Conservation (phyloP, 768 basidiomycete species). For the Termitomyces bulborhizus region DNA sequence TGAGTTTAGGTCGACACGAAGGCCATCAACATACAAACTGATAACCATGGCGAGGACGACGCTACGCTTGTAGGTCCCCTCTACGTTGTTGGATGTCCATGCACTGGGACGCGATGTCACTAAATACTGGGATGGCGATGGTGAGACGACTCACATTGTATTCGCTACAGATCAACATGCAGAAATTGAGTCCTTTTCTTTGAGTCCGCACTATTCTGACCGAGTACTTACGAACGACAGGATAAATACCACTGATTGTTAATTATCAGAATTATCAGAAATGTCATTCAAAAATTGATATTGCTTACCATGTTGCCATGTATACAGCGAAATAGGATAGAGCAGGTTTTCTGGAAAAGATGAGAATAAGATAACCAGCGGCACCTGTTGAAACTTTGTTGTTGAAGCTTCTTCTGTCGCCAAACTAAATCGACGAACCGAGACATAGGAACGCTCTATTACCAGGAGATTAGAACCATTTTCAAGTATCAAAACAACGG, state of each 20-base stretch:
- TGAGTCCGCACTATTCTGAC: not conserved
- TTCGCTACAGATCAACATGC: slow-evolving; percentile 37
- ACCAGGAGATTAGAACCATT: not conserved
- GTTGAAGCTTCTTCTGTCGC: not conserved
- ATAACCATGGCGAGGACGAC: slow-evolving; percentile 68
- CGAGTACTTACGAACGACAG: slow-evolving; percentile 51
- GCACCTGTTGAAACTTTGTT: slow-evolving; percentile 27
- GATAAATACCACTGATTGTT: slow-evolving; percentile 61
- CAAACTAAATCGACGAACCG: slow-evolving; percentile 22
- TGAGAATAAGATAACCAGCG: slow-evolving; percentile 66
- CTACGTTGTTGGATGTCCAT: slow-evolving; percentile 65
- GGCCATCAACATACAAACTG: slow-evolving; percentile 38
- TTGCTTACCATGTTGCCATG: slow-evolving; percentile 56
- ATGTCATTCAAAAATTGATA: not conserved
- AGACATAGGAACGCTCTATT: slow-evolving; percentile 29
- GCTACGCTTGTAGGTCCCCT: slow-evolving; percentile 72
- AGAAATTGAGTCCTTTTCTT: not conserved
- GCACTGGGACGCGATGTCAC: slow-evolving; percentile 25
- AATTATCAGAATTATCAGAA: not conserved
- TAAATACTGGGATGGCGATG: not conserved
- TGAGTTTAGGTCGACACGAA: not conserved
- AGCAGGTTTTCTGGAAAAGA: slow-evolving; percentile 52
- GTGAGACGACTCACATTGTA: slow-evolving; percentile 29
- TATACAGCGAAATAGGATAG: slow-evolving; percentile 71
- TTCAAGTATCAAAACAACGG: not conserved